Evolutionary conservation across 441 rosid genomes (phyloP), one percentile per base, ranked within the genome.

Genomic region (Syzygium syzygioides): DNA sequence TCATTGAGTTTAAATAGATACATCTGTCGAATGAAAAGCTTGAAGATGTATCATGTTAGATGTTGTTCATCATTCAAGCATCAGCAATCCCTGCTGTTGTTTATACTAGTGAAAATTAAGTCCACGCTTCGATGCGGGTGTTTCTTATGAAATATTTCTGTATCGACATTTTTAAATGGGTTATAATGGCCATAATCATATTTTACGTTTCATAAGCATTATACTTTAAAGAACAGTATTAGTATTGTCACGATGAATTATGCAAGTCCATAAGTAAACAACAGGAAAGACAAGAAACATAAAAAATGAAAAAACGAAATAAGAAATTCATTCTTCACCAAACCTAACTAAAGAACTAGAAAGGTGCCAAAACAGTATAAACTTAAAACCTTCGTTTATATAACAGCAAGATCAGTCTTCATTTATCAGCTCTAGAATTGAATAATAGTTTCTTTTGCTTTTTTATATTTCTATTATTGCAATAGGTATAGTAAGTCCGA

Each of bases 141-240:
- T 68, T 34, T 68, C 79, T 23, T 0, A 4, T 34, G 5, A 68
- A 23, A 5, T 34, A 26, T 30, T 55, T 64, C 41, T 64, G 17
- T 30, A 30, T 64, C 19, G 23, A 64, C 41, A 30, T 64, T 64
- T 30, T 11, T 30, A 1, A 4, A 64, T 15, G 6, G 18, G 10
- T 64, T 30, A 64, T 30, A 30, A 64, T 64, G 20, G 8, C 17
- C 76, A 30, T 20, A 0, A 30, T 20, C 37, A 14, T 64, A 15
- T 8, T 64, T 4, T 7, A 64, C 17, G 30, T 32, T 30, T 30
- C 37, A 64, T 64, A 64, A 7, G 37, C 2, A 30, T 4, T 4
- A 8, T 64, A 0, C 23, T 64, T 50, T 8, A 62, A 14, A n/a
- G 32, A 30, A 28, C 9, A 28, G 0, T 2, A 62, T 1, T 1